Conservation (phyloP, 306 rosid species). For the Acacia melanoxylon region DNA sequence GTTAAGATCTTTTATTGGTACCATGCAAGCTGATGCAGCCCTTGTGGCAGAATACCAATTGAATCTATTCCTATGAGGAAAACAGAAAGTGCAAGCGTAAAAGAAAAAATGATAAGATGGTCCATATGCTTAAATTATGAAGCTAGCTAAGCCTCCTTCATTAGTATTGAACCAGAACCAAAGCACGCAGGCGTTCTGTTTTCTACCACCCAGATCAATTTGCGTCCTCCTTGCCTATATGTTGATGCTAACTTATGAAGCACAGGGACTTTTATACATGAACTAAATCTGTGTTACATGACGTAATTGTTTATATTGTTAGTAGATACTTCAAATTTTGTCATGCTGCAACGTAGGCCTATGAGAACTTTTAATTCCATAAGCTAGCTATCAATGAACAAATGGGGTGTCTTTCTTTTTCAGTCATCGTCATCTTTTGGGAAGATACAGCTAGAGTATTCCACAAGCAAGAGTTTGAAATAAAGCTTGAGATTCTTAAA, state of each 20-base stretch:
- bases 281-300: not conserved
- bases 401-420: constrained; percentile 35
- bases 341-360: not conserved
- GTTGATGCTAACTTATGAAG: not conserved
- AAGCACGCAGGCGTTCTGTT: constrained; percentile 5
- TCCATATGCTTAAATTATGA: constrained; percentile 4
- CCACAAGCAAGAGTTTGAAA: constrained; percentile 1
- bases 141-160: not conserved
- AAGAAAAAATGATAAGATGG: not conserved
- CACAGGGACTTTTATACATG: not conserved
- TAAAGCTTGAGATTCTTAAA: constrained; percentile 17
- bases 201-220: not conserved
- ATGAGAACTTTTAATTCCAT: not conserved
- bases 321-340: not conserved
- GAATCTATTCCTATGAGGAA: constrained; percentile 31
- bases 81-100: constrained; percentile 19
- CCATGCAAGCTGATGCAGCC: constrained; percentile 17
- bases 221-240: not conserved
- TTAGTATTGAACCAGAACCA: not conserved
- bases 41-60: constrained; percentile 5
- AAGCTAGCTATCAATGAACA: not conserved
- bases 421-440: constrained; percentile 28
- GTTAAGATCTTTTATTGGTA: not conserved
- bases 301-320: not conserved
- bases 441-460: constrained; percentile 29